phyloP scores from a whole-genome alignment of 768 basidiomycete species.

The Mycena rosella region DNA sequence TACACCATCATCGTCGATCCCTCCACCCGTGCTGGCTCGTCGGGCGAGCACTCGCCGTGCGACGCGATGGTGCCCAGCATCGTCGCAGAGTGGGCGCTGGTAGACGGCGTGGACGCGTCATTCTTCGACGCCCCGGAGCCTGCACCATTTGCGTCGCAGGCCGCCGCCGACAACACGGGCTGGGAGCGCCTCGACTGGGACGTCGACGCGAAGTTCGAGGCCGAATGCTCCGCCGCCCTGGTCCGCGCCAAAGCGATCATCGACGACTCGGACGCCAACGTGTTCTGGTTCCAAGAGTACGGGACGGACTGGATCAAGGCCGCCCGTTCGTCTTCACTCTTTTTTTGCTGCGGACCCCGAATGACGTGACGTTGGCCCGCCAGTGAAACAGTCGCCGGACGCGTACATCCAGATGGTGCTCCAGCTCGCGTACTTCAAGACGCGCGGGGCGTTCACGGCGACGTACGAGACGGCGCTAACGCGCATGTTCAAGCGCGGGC shows the following conservation, averaged over 20 bases:
- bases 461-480: constrained; percentile 96
- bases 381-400: constrained; percentile 72
- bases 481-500: constrained; percentile 85
- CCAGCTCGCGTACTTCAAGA: constrained; percentile 91
- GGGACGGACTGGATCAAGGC: constrained; percentile 91
- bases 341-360: neutral
- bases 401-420: constrained; percentile 93
- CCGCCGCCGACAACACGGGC: constrained; percentile 37
- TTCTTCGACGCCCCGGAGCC: constrained; percentile 51
- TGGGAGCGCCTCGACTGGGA: constrained; percentile 85
- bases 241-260: constrained; percentile 69
- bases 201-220: constrained; percentile 67
- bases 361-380: neutral
- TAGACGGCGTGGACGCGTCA: constrained; percentile 68
- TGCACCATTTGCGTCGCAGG: constrained; percentile 22
- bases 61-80: constrained; percentile 94
- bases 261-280: constrained; percentile 85
- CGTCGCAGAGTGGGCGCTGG: constrained; percentile 85
- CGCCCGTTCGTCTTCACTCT: constrained; percentile 61
- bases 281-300: constrained; percentile 85
- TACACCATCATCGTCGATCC: constrained; percentile 87
- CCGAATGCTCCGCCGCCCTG: constrained; percentile 71
- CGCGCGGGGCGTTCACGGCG: constrained; percentile 82
- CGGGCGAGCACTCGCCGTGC: constrained; percentile 92
- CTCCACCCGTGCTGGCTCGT: constrained; percentile 85